Conservation (phyloP, 768 basidiomycete species). For the Hericium rajendrae region DNA sequence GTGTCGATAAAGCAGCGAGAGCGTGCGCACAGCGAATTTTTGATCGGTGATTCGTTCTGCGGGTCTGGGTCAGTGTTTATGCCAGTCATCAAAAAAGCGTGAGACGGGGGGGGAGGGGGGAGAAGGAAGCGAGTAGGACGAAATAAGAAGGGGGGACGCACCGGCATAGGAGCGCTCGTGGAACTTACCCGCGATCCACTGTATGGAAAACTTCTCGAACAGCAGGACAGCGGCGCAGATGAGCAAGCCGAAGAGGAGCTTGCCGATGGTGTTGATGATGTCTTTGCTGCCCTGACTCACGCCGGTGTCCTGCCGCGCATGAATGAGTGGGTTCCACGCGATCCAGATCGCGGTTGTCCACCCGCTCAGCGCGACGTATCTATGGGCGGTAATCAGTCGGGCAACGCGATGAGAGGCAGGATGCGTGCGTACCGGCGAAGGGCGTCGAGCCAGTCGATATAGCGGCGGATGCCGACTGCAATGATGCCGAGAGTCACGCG, state of each 20-base stretch:
- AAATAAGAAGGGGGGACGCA: constrained; percentile 14
- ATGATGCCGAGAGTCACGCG: constrained; percentile 64
- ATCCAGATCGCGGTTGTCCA: constrained; percentile 67
- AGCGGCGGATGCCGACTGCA: constrained; percentile 59
- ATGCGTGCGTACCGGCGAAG: constrained; percentile 42
- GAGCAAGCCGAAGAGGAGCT: constrained; percentile 65
- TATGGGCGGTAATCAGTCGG: constrained; percentile 18
- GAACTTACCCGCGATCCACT: constrained; percentile 77
- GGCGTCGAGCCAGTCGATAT: constrained; percentile 70
- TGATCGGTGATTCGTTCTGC: constrained; percentile 76
- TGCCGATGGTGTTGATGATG: constrained; percentile 47
- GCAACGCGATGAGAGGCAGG: not conserved
- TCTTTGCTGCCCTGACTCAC: constrained; percentile 22
- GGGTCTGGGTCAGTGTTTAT: not conserved
- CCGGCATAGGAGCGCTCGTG: constrained; percentile 69
- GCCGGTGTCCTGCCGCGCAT: constrained; percentile 25
- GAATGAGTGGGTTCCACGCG: constrained; percentile 62
- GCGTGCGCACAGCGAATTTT: constrained; percentile 62
- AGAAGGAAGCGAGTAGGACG: not conserved
- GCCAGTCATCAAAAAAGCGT: too few relatives aligned
- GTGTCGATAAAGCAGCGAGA: constrained; percentile 71
- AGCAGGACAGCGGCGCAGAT: constrained; percentile 61
- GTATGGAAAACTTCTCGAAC: constrained; percentile 79
- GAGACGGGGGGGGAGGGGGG: too few relatives aligned
- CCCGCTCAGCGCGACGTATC: constrained; percentile 55